Conservation (phyloP, 2,329 filamentous ascomycete genomes). For the Bimuria novae-zelandiae region DNA sequence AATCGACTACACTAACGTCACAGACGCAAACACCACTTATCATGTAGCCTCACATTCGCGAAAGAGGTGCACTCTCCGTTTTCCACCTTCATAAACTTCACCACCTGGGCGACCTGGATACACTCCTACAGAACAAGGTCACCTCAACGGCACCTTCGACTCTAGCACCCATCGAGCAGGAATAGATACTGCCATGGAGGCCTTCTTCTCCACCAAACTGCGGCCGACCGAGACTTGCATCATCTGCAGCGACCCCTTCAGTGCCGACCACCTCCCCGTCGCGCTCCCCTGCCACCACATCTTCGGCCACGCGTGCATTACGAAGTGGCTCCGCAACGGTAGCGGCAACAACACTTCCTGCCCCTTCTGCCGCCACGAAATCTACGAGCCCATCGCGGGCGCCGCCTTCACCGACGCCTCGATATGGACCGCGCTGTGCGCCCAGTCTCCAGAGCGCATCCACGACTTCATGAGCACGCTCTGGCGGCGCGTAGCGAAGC, state of each 20-base stretch:
- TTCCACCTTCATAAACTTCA: not conserved
- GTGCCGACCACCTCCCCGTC: conserved; percentile 31
- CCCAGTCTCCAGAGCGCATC: conserved; percentile 24
- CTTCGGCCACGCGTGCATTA: conserved; percentile 37
- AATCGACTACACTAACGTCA: not conserved
- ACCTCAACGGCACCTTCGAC: not conserved
- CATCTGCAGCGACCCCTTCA: conserved; percentile 36
- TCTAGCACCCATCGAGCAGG: not conserved
- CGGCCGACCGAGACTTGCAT: conserved; percentile 31
- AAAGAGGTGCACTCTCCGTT: not conserved
- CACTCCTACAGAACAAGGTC: not conserved
- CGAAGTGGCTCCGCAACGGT: conserved; percentile 31
- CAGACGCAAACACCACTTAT: conserved; percentile 4
- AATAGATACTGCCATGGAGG: conserved; percentile 24
- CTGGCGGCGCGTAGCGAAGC: conserved; percentile 24
- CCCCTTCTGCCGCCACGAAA: conserved; percentile 31
- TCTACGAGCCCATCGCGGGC: conserved; percentile 12
- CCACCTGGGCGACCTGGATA: not conserved
- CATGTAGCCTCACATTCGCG: not conserved
- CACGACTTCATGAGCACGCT: conserved; percentile 24
- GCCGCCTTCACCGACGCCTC: conserved; percentile 24
- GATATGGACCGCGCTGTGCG: conserved; percentile 34
- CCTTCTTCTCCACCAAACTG: conserved; percentile 30
- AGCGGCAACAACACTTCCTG: conserved; percentile 32
- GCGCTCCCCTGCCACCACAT: conserved; percentile 38